Evolutionary conservation across 805 yeast species (phyloP).

Genomic region (Starmerella potacharoeniae): DNA sequence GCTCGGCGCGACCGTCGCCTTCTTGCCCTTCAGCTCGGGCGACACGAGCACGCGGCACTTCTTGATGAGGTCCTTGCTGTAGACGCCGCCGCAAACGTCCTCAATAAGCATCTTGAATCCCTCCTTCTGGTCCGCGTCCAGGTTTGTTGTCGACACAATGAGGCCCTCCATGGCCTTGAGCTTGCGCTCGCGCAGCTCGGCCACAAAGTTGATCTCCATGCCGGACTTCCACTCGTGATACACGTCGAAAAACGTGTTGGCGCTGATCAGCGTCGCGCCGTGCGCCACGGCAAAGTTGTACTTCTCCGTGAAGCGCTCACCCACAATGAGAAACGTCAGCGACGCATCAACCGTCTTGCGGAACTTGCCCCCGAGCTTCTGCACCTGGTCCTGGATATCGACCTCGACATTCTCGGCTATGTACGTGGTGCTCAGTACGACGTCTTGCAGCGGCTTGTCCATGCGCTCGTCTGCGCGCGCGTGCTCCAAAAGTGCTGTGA

Average conservation of each 20-base stretch:
- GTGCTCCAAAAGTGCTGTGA: not conserved
- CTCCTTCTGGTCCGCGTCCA: constrained; percentile 23
- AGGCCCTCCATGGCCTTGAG: constrained; percentile 27
- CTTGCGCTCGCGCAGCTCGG: constrained; percentile 20
- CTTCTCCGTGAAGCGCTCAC: constrained; percentile 41
- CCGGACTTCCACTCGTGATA: constrained; percentile 46
- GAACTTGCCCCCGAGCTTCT: constrained; percentile 21
- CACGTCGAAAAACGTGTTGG: constrained; percentile 36
- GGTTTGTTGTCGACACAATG: constrained; percentile 32
- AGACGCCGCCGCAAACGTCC: constrained; percentile 28
- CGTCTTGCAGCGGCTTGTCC: constrained; percentile 13
- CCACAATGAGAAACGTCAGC: constrained; percentile 38
- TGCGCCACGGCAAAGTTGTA: constrained; percentile 39
- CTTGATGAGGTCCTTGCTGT: constrained; percentile 24
- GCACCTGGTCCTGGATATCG: constrained; percentile 9
- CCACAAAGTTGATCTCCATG: constrained; percentile 24
- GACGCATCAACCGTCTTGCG: constrained; percentile 7
- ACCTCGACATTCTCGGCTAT: constrained; percentile 17
- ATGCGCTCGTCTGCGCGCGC: not conserved
- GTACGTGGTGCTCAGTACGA: constrained; percentile 15
- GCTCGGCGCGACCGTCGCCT: constrained; percentile 31
- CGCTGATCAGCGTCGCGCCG: constrained; percentile 47
- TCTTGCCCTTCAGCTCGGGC: constrained; percentile 26
- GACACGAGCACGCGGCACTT: constrained; percentile 27
- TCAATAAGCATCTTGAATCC: constrained; percentile 24